These are phyloP conservation scores for Pseudocercospora macadamiae DNA, from an alignment of 2,329 filamentous ascomycete species.

Conservation along the genomic window DNA sequence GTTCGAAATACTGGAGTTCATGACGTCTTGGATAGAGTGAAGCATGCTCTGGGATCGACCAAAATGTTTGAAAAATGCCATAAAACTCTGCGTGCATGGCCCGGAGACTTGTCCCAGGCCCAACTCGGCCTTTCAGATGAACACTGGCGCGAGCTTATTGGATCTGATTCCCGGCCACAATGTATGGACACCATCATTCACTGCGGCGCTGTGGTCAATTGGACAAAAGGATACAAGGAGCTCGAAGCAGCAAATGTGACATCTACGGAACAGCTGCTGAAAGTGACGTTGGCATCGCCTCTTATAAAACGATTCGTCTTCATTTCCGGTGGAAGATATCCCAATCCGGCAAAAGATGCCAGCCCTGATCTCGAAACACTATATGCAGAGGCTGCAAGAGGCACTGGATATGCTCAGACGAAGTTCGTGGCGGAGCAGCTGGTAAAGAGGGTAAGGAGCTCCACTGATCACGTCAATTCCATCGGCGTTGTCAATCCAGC, in stretches of 20 bases:
- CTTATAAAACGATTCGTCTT: background rate
- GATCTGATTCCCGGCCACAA: too few species aligned
- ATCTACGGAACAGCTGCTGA: background rate
- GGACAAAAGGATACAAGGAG: constrained; percentile 7
- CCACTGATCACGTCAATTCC: background rate
- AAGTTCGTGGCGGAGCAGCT: constrained; percentile 1
- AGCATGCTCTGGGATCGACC: background rate
- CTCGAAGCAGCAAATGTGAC: background rate
- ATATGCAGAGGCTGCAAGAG: background rate
- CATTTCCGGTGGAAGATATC: background rate
- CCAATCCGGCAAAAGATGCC: background rate
- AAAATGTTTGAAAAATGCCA: background rate
- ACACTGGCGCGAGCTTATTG: background rate
- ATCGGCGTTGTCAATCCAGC: background rate
- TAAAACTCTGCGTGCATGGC: background rate
- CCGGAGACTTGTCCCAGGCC: background rate
- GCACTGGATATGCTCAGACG: constrained; percentile 2
- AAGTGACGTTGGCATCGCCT: background rate
- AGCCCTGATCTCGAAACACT: background rate
- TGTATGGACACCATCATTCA: constrained; percentile 11
- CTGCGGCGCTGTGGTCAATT: constrained; percentile 12
- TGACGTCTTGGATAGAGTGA: background rate
- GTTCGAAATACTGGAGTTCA: background rate
- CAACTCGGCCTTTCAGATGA: background rate
- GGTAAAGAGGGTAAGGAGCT: background rate